Evolutionary conservation across 1,284 basidiomycete genomes (phyloP), one percentile per base, ranked within the genome.

Genomic region (Ustilago loliicola): DNA sequence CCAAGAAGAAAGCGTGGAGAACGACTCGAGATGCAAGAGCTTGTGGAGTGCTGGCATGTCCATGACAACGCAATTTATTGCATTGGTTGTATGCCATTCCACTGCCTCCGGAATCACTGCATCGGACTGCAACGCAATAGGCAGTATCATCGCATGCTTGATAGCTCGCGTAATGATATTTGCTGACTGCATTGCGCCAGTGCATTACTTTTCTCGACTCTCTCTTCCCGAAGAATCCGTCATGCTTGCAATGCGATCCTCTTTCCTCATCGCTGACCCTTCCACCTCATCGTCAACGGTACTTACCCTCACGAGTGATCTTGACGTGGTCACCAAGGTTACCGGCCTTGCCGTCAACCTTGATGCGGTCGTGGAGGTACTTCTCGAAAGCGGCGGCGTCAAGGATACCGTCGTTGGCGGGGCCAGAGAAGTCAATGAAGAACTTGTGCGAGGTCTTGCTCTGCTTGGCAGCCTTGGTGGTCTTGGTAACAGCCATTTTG

Each of bases 341-440:
- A 91, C 92, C 3, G 87, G 86, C 87, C 77, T 83, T 89, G 80
- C 88, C 88, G 56, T 90, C 91, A 77, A 96, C 92, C 90, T 95
- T 96, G 87, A 95, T 94, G 82, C 93, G 91, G 89, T 96, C 94
- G 87, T 96, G 94, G 67, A 97, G 90, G 90, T 92, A 97, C 88
- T 94, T 94, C 88, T 94, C 93, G 88, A 94, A 96, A 83, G 92
- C 92, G 72, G 93, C 93, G 76, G 92, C 92, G 86, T 96, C 95
- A 86, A 97, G 95, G 87, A 96, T 93, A 85, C 92, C 92, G 88
- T 96, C 94, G 77, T 90, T 89, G 64, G 94, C 95, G 75, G 96
- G 96, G 86, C 93, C 93, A 61, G 94, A 93, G 90, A 94, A 96
- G 91, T 97, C 95, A 87, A 98, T 91, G 87, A 92, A 89, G 89